Evolutionary conservation across 768 basidiomycete species (phyloP).

Genomic region (Rhizopogon vesiculosus): DNA sequence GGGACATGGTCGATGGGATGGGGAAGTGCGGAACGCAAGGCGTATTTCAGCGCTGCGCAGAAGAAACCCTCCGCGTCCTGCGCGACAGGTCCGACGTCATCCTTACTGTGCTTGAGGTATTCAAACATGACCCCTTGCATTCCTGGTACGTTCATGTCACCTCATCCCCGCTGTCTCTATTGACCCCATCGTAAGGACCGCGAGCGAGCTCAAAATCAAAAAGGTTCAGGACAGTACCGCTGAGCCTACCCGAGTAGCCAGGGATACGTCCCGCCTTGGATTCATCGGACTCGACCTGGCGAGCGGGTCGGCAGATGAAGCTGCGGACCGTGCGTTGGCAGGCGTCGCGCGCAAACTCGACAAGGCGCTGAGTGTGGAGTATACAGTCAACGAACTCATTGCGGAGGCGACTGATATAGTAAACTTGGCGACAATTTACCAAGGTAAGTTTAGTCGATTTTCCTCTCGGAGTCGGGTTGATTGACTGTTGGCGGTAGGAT

Average conservation of each 20-base stretch:
- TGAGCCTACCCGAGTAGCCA: constrained; percentile 15
- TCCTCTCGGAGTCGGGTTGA: not conserved
- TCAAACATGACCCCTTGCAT: constrained; percentile 94
- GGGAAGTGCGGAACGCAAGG: constrained; percentile 87
- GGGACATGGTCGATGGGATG: constrained; percentile 92
- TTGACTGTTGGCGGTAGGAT: constrained; percentile 26
- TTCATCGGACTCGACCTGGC: constrained; percentile 54
- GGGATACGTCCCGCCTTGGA: constrained; percentile 32
- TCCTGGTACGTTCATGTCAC: constrained; percentile 57
- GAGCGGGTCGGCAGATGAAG: constrained; percentile 71
- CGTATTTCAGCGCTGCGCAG: constrained; percentile 91
- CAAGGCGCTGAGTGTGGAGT: constrained; percentile 83
- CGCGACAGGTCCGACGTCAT: constrained; percentile 82
- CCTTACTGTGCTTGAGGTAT: constrained; percentile 93
- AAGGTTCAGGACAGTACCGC: constrained; percentile 47
- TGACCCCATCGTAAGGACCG: constrained; percentile 48
- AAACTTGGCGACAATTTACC: constrained; percentile 77
- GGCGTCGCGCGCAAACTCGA: constrained; percentile 81
- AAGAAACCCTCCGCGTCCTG: constrained; percentile 90
- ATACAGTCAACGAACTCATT: constrained; percentile 89
- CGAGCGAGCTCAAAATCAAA: constrained; percentile 70
- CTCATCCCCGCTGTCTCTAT: not conserved
- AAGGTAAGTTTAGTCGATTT: constrained; percentile 40
- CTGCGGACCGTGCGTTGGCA: constrained; percentile 83
- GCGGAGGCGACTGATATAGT: constrained; percentile 76